A percentile compares a stretch with the other conserved stretches of the same genome.
Conservation (phyloP, 1,284 basidiomycete genomes). For the Waitea zeae region DNA sequence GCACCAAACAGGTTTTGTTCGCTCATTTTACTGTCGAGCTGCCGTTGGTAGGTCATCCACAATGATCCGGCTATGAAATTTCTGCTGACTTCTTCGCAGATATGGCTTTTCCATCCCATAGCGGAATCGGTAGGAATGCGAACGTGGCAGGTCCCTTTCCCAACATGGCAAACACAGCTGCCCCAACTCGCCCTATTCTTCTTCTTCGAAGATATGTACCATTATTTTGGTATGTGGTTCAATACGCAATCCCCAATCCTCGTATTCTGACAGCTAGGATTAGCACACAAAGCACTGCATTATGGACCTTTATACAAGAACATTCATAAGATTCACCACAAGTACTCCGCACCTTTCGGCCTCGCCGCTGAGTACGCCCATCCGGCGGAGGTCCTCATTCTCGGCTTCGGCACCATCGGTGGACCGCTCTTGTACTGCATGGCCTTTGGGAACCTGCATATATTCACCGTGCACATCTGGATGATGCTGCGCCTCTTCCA, state of each 20-base stretch:
- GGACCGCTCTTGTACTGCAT: slow-evolving; percentile 80
- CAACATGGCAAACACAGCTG: slow-evolving; percentile 46
- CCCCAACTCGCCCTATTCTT: slow-evolving; percentile 86
- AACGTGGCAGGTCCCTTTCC: slow-evolving; percentile 90
- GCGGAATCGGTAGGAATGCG: slow-evolving; percentile 82
- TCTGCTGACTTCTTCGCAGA: slow-evolving; percentile 36
- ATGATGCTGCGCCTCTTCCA: slow-evolving; percentile 90
- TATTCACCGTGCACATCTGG: slow-evolving; percentile 90
- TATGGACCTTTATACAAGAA: slow-evolving; percentile 87
- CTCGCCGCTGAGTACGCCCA: slow-evolving; percentile 96
- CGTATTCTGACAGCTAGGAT: too few species aligned
- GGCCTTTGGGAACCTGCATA: slow-evolving; percentile 63
- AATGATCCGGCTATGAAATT: too few species aligned
- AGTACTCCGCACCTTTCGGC: slow-evolving; percentile 93
- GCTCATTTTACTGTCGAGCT: slow-evolving; percentile 95
- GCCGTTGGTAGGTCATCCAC: slow-evolving; percentile 57
- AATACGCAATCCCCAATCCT: too few species aligned
- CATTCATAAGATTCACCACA: slow-evolving; percentile 97
- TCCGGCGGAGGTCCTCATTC: slow-evolving; percentile 85
- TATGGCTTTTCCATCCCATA: slow-evolving; percentile 93
- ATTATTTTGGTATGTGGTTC: slow-evolving; percentile 59
- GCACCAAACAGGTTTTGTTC: slow-evolving; percentile 87
- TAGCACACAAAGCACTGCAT: slow-evolving; percentile 84
- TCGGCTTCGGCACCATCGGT: slow-evolving; percentile 72
- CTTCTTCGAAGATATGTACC: slow-evolving; percentile 91